Evolutionary conservation across 352 stramenopile genomes (phyloP), one percentile per base, ranked within the genome.

Genomic region (Peronospora destructor): DNA sequence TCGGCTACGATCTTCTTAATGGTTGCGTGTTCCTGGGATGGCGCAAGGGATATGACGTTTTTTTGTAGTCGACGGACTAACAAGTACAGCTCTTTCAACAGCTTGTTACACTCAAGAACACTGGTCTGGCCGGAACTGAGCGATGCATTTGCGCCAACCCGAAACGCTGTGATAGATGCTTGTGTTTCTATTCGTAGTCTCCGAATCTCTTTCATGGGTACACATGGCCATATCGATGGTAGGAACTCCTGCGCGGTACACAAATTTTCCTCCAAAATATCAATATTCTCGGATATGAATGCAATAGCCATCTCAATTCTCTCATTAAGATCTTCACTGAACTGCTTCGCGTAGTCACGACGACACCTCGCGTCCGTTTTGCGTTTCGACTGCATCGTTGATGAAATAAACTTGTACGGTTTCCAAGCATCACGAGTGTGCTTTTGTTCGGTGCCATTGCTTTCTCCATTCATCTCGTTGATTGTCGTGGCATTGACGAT

Each of bases 1-100:
- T 89, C 78, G 2, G 66, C 54, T 8, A 82, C 68, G 32, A 83
- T 71, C 59, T 87, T 87, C 54, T 91, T 87, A 35, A 89, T 71
- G 0, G 77, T 88, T n/a, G 71, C 71, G 53, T 89, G 77, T 11
- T 70, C 66, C 2, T 75, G 66, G 0, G 73, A 79, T 38, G 77
- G 71, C 7, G 75, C 72, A 32, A 87, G 72, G 26, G 66, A 76
- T 26, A 84, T 61, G 2, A 85, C 68, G 17, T 56, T 73, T 36
- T 84, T 71, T 34, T 82, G 76, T 34, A 89, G 51, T 1, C 57
- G 63, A 25, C 72, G 65, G 1, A 78, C 67, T 42, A 87, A 61
- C 44, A 72, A 55, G 61, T 74, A 85, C 25, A 91, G 45, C 17
- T 75, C 61, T 45, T 85, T 85, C 16, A 67, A 44, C 37, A 88